Conservation (phyloP, 164 flowering plant genomes). For the Buxus sempervirens region DNA sequence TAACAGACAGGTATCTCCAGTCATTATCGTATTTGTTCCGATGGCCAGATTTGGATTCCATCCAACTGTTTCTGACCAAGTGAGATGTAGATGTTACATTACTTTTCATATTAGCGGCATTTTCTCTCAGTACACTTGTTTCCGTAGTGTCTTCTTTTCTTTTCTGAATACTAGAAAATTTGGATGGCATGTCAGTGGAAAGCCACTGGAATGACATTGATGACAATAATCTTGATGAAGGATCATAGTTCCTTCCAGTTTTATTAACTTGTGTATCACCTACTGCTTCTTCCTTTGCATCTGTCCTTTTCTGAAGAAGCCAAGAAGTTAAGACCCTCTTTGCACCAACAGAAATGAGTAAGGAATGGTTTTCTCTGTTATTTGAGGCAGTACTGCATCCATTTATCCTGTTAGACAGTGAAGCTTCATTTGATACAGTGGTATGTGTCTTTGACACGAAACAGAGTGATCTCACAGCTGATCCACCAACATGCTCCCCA, state of each 20-base stretch:
- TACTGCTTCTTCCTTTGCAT: conserved; percentile 24
- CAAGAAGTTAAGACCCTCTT: conserved; percentile 89
- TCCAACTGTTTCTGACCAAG: conserved; percentile 12
- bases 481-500: conserved; percentile 99
- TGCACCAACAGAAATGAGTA: conserved; percentile 94
- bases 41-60: conserved; percentile 18
- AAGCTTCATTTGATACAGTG: conserved; percentile 14
- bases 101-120: conserved; percentile 16
- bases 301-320: conserved; percentile 44
- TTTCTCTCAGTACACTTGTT: conserved; percentile 9
- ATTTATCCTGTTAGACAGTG: conserved; percentile 16
- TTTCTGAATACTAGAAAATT: conserved; percentile 31
- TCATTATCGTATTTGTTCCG: conserved; percentile 68
- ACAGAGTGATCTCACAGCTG: conserved; percentile 90
- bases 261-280: conserved; percentile 8
- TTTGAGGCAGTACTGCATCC: conserved; percentile 16
- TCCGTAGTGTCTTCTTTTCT: conserved; percentile 18
- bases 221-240: conserved; percentile 24
- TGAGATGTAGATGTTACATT: conserved; percentile 13
- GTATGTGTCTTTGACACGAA: conserved; percentile 54
- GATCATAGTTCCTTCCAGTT: conserved; percentile 16
- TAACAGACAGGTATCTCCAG: conserved; percentile 94
- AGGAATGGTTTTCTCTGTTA: conserved; percentile 35
- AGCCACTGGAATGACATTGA: conserved; percentile 91
- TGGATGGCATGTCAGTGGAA: conserved; percentile 89